phyloP scores from a whole-genome alignment of 257 asterid species.

The Rehmannia glutinosa region DNA sequence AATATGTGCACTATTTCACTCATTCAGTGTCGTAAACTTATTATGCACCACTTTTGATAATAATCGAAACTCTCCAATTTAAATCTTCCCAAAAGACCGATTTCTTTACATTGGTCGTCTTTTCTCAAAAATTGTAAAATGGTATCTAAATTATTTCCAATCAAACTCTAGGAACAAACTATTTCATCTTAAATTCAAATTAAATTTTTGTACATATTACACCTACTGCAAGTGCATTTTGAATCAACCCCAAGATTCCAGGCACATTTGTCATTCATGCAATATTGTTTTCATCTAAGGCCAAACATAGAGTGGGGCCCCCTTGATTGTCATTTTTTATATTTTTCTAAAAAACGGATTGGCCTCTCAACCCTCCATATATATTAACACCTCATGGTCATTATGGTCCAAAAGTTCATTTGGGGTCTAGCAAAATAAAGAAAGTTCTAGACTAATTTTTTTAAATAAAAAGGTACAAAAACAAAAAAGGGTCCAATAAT shows the following conservation, averaged over 20 bases:
- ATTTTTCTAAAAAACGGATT: slow-evolving; percentile 11
- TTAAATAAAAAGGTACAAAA: not conserved
- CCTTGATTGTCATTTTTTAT: not conserved
- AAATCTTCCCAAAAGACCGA: no score
- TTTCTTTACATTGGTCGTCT: no score
- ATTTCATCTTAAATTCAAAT: no score
- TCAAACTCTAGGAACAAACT: no score
- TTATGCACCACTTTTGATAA: no score
- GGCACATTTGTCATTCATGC: not conserved
- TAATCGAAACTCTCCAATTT: no score
- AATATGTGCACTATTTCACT: no score
- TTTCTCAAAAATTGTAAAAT: no score
- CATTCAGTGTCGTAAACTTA: no score
- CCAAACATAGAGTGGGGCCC: slow-evolving; percentile 10
- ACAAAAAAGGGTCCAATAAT: slow-evolving; percentile 7
- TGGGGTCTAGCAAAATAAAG: slow-evolving; percentile 4
- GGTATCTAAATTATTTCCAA: no score
- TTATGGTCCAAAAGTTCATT: slow-evolving; percentile 8
- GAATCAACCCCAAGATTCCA: not conserved
- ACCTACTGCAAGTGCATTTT: no score
- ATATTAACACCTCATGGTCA: not conserved
- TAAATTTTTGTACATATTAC: no score
- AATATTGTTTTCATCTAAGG: not conserved
- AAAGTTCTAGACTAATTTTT: slow-evolving; percentile 4
- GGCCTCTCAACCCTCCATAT: not conserved